phyloP scores from a whole-genome alignment of 1,284 basidiomycete genomes.

The Trametes sp. region DNA sequence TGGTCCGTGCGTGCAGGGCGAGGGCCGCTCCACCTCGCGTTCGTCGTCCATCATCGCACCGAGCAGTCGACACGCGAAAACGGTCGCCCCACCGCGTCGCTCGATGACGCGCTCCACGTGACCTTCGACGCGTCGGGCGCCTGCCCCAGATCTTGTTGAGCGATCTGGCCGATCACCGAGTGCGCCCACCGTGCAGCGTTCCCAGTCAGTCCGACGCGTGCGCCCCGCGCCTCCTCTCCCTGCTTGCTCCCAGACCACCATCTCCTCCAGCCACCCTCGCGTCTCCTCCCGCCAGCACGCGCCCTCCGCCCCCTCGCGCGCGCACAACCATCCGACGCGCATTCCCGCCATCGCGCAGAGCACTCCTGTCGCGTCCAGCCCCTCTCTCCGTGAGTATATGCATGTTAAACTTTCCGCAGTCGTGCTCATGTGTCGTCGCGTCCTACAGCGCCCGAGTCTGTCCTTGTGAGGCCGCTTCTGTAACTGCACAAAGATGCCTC shows the following conservation, averaged over 20 bases:
- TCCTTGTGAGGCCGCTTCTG: not conserved
- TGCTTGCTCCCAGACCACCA: slow-evolving; percentile 31
- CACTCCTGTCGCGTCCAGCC: not conserved
- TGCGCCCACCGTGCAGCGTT: slow-evolving; percentile 11
- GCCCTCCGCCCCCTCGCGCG: not conserved
- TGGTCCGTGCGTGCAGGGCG: not conserved
- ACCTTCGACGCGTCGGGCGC: not conserved
- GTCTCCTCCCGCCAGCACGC: slow-evolving; percentile 8
- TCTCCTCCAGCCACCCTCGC: slow-evolving; percentile 28
- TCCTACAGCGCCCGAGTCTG: not conserved
- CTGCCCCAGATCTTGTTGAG: slow-evolving; percentile 28
- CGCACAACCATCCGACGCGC: not conserved
- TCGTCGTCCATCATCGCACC: not conserved
- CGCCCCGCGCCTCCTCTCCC: not conserved
- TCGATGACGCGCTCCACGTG: slow-evolving; percentile 27
- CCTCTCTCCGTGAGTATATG: not conserved
- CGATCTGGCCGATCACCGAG: slow-evolving; percentile 16
- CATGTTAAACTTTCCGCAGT: not conserved
- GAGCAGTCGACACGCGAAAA: not conserved
- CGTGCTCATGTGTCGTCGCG: not conserved
- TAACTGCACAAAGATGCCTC: slow-evolving; percentile 12
- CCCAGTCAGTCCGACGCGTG: not conserved
- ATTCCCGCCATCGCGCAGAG: not conserved
- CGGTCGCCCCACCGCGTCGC: slow-evolving; percentile 8
- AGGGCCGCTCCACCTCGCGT: not conserved